A percentile compares a stretch with the other conserved stretches of the same genome.
Evolutionary conservation across 2,329 filamentous ascomycete genomes (phyloP).

Genomic region (Microcyclospora tardicrescens): DNA sequence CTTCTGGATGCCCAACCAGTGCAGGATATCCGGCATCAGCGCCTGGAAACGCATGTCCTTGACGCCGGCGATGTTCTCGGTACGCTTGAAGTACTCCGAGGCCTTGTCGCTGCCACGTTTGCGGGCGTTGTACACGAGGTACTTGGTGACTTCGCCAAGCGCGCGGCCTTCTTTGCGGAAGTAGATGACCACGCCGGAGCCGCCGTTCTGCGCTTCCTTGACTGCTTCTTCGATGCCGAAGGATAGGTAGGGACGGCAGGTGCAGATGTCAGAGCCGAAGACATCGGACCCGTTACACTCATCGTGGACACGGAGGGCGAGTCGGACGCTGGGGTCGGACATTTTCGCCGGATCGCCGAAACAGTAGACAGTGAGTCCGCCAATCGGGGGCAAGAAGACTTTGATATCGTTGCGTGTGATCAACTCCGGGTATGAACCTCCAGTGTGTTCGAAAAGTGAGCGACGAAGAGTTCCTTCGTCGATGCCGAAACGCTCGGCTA

Average conservation of each 20-base stretch:
- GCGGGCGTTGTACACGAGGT: slow-evolving; percentile 67
- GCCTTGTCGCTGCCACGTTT: slow-evolving; percentile 67
- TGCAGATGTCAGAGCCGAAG: slow-evolving; percentile 96
- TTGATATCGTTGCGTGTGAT: slow-evolving; percentile 94
- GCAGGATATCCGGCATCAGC: slow-evolving; percentile 81
- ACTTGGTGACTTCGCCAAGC: slow-evolving; percentile 87
- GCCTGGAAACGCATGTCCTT: slow-evolving; percentile 97
- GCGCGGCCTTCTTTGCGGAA: slow-evolving; percentile 96
- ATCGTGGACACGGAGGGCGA: slow-evolving; percentile 76
- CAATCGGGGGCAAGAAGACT: slow-evolving; percentile 88
- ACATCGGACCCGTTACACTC: slow-evolving; percentile 96
- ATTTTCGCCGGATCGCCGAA: slow-evolving; percentile 93
- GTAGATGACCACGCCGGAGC: slow-evolving; percentile 91
- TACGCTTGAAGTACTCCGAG: slow-evolving; percentile 89
- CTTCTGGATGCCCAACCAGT: slow-evolving; percentile 97
- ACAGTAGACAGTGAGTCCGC: slow-evolving; percentile 89
- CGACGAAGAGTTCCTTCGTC: slow-evolving; percentile 79
- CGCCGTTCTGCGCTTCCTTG: slow-evolving; percentile 88
- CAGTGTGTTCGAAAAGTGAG: slow-evolving; percentile 86
- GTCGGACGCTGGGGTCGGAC: slow-evolving; percentile 66
- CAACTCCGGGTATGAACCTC: slow-evolving; percentile 89
- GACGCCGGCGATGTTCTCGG: slow-evolving; percentile 96
- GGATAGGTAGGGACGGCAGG: slow-evolving; percentile 86
- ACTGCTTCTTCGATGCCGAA: slow-evolving; percentile 97
- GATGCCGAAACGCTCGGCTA: slow-evolving; percentile 89